phyloP scores from a whole-genome alignment of 2,329 filamentous ascomycete genomes.

The Xylariomycetidae sp. region DNA sequence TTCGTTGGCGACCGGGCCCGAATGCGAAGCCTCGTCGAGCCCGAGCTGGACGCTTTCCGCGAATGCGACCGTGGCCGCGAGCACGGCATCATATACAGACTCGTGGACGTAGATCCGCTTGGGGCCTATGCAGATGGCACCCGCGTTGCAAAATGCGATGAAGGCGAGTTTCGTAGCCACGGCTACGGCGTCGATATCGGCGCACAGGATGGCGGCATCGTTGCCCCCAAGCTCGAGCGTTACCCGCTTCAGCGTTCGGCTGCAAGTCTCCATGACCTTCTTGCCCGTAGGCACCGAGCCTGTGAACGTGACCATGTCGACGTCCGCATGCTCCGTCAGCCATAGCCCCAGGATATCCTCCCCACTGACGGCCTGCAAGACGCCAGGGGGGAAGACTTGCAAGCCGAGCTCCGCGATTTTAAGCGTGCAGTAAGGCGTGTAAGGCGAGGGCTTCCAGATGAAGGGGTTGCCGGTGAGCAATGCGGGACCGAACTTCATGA shows the following conservation, averaged over 20 bases:
- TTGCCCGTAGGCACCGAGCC: conserved; percentile 51
- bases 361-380: background rate
- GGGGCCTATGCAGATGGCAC: background rate
- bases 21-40: background rate
- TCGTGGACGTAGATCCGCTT: background rate
- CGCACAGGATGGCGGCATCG: conserved; percentile 46
- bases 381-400: background rate
- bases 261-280: conserved; percentile 47
- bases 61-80: background rate
- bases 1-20: conserved; percentile 16
- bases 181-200: conserved; percentile 40
- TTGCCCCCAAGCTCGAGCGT: conserved; percentile 54
- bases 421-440: conserved; percentile 24
- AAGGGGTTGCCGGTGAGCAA: conserved; percentile 34
- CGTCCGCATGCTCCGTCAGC: background rate
- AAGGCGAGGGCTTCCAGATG: conserved; percentile 35
- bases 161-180: background rate
- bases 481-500: conserved; percentile 33
- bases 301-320: conserved; percentile 31
- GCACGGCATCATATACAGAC: background rate
- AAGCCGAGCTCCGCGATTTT: background rate
- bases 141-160: background rate
- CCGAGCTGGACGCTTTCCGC: background rate
- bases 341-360: background rate
- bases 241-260: conserved; percentile 48